phyloP scores from a whole-genome alignment of 352 stramenopile genomes.

The Pythium biforme region DNA sequence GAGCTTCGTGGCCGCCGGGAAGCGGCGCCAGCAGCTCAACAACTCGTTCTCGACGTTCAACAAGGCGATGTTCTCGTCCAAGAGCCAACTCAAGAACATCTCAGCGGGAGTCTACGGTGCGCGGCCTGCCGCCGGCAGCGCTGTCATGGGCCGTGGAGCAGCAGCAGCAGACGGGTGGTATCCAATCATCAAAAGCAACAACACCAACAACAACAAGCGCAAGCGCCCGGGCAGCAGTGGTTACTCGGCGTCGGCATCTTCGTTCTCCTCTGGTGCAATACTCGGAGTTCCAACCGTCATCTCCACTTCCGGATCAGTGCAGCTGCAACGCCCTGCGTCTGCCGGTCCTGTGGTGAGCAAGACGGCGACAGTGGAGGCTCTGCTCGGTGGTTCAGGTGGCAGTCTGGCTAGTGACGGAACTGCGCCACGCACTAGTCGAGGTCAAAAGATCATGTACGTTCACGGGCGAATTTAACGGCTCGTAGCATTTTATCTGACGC shows the following conservation, averaged over 20 bases:
- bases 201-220: constrained; percentile 44
- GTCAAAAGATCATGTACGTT: constrained; percentile 60
- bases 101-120: constrained; percentile 75
- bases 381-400: neutral
- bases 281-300: constrained; percentile 41
- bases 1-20: constrained; percentile 71
- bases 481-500: neutral
- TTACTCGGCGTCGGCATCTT: neutral
- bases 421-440: constrained; percentile 31
- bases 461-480: neutral
- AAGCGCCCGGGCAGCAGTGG: constrained; percentile 35
- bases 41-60: constrained; percentile 62
- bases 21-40: constrained; percentile 74
- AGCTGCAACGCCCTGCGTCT: constrained; percentile 30
- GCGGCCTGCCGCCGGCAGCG: constrained; percentile 22
- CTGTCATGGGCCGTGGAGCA: constrained; percentile 8
- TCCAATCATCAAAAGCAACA: constrained; percentile 20
- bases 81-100: constrained; percentile 67
- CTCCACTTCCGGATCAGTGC: constrained; percentile 43
- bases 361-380: neutral
- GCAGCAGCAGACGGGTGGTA: constrained; percentile 29
- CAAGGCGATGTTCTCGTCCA: constrained; percentile 56
- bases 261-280: constrained; percentile 16
- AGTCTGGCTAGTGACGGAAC: neutral
- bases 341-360: neutral